Evolutionary conservation across 2,329 filamentous ascomycete species (phyloP), one percentile per base, ranked within the genome.

Genomic region (Gnomoniopsis sp.): DNA sequence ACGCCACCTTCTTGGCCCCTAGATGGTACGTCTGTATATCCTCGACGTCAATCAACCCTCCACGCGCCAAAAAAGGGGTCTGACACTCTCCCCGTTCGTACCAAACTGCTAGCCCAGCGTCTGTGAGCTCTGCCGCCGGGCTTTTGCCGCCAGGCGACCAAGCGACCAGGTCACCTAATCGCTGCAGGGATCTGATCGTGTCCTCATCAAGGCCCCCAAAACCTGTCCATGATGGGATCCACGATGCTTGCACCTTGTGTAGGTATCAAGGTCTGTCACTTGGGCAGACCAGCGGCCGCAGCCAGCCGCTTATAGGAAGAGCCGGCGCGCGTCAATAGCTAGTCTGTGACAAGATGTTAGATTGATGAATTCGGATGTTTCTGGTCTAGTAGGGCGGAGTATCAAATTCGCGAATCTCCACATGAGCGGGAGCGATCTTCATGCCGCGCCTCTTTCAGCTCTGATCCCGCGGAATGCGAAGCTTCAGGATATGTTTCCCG

Each of bases 191-290:
- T 43, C 23, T 21, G n/a, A 26, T 38, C 43, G 22, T 59, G 49
- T 19, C 49, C 30, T 49, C 26, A 30, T 30, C 26, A 30, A 30
- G 26, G 47, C 46, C 55, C 59, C 55, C 59, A 49, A 60, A n/a
- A 60, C 26, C 26, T 15, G 19, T 38, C 52, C 55, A 30, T 23
- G 41, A 61, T 43, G 55, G 59, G 50, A 61, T 61, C 59, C 53
- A 55, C 59, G 55, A 61, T 55, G 23, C 56, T 34, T 55, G 59
- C 52, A 61, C 49, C 55, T 49, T 57, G 55, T 59, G 48, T 41
- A 30, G 7, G 19, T n/a, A 41, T 41, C 43, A 10, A 48, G 52
- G 52, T 30, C 36, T 41, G 26, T 41, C 36, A 14, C 23, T 19
- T 19, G 7, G 41, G 43, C 36, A 11, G 19, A 23, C 26, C 19